Conservation (phyloP, 2,329 filamentous ascomycete genomes). For the Rutstroemia sp. region DNA sequence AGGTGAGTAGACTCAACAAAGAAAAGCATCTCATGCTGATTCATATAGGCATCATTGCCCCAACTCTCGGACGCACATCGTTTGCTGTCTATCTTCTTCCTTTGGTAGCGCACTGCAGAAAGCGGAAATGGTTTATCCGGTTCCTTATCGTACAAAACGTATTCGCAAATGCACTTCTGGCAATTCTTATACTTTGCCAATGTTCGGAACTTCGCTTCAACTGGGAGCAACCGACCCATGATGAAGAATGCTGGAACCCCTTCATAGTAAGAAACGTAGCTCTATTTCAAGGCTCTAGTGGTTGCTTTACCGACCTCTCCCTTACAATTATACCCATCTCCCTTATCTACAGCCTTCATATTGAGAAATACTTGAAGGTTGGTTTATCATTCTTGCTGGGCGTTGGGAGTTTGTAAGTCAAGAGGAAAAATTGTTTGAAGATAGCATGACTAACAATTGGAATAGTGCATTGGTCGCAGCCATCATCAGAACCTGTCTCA, state of each 20-base stretch:
- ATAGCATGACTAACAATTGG: neutral
- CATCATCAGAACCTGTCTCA: slow-evolving; percentile 5
- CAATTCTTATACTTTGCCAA: neutral
- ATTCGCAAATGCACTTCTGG: neutral
- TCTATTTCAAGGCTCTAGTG: neutral
- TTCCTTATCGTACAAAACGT: neutral
- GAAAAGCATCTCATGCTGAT: neutral
- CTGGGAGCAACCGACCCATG: neutral
- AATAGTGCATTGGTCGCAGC: neutral
- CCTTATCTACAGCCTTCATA: neutral
- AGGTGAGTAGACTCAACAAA: neutral
- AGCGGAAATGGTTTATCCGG: neutral
- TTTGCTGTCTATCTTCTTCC: slow-evolving; percentile 1
- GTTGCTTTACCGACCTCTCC: slow-evolving; percentile 1
- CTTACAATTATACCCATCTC: neutral
- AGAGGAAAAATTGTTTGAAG: neutral
- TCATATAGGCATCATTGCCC: neutral
- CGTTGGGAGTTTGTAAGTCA: slow-evolving; percentile 2
- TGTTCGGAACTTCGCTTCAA: neutral
- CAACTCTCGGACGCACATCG: slow-evolving; percentile 1
- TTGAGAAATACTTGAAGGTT: neutral
- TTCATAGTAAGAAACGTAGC: neutral
- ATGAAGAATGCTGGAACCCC: neutral
- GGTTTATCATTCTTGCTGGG: neutral
- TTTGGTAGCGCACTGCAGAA: neutral